Base-by-base conservation (phyloP, 306 rosid genomes). In the Betula pendula region DNA sequence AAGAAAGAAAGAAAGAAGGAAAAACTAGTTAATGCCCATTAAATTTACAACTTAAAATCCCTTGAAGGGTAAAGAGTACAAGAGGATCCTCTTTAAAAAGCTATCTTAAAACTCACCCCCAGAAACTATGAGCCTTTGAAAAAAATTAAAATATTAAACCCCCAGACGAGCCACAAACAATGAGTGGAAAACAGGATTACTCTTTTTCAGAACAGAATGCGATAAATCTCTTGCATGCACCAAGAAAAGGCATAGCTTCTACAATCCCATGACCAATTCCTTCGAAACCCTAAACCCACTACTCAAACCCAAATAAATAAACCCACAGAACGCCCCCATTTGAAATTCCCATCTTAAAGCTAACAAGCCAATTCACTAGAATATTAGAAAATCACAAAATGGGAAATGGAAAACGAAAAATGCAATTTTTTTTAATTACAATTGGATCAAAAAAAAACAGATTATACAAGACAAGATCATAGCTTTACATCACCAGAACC, bases 211-310 rank as follows among this genome's bases (percentile, higher is more conserved):
- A 65, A 38, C 48, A 35, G 38, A 38, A 35, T 19, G 70, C n/a
- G 70, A 19, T 25, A 33, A 51, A 20, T 82, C 74, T 70, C 58
- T 81, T 87, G 90, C 90, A 87, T 87, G 90, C 84, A 84, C 60
- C 59, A 74, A 63, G 53, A 82, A 53, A 71, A 19, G 25, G 43
- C 72, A 81, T 53, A 76, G 62, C 7, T 16, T 38, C 44, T 19
- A 65, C 16, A 27, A 24, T 65, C 38, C 31, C 40, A 67, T 70
- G 70, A 50, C 31, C 70, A 79, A 75, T 69, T 20, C 70, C 50
- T 71, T 50, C 16, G 77, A 82, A 86, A 81, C 75, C 89, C 77
- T 73, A 84, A 79, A 77, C 86, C 86, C 76, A 76, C 55, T 59
- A 42, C 42, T 33, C 66, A 72, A 75, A 75, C 55, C 79, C 66